Percentiles rank a stretch among this genome's conserved stretches.
phyloP scores from a whole-genome alignment of 116 monocot genomes.

The Iris pallida region DNA sequence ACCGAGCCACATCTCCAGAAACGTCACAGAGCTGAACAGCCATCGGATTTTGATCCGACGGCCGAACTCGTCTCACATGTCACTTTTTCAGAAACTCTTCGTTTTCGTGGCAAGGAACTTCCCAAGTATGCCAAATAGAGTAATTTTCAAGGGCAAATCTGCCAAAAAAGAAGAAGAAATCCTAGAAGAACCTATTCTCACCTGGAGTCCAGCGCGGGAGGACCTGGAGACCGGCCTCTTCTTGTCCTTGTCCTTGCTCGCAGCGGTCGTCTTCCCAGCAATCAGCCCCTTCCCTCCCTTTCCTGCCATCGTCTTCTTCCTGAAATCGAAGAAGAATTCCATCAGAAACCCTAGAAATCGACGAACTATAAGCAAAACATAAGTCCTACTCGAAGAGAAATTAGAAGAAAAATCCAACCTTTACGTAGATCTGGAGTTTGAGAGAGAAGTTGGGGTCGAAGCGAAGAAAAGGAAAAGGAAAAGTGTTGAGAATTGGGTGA shows the following conservation, averaged over 20 bases:
- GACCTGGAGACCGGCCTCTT: constrained; percentile 75
- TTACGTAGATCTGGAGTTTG: not conserved
- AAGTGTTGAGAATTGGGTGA: not conserved
- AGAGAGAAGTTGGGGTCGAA: not conserved
- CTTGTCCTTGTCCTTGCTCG: constrained; percentile 74
- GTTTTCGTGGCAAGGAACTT: not conserved
- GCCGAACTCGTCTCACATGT: not conserved
- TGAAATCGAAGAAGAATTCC: not conserved
- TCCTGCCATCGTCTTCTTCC: constrained; percentile 52
- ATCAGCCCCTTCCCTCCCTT: constrained; percentile 86
- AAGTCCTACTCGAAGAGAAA: not conserved
- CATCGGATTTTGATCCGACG: not conserved
- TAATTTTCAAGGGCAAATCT: not conserved
- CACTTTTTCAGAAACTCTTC: not conserved
- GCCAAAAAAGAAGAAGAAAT: not conserved
- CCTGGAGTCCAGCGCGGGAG: constrained; percentile 80
- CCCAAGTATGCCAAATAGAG: not conserved
- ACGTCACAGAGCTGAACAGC: not conserved
- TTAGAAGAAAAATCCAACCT: not conserved
- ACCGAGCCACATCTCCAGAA: not conserved
- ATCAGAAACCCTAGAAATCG: not conserved
- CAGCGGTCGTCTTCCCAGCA: constrained; percentile 66
- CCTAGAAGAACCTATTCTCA: not conserved
- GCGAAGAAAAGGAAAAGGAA: not conserved
- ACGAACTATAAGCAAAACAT: not conserved